Evolutionary conservation across 2,329 filamentous ascomycete species (phyloP).

Genomic region (Thielaviopsis ethacetica): DNA sequence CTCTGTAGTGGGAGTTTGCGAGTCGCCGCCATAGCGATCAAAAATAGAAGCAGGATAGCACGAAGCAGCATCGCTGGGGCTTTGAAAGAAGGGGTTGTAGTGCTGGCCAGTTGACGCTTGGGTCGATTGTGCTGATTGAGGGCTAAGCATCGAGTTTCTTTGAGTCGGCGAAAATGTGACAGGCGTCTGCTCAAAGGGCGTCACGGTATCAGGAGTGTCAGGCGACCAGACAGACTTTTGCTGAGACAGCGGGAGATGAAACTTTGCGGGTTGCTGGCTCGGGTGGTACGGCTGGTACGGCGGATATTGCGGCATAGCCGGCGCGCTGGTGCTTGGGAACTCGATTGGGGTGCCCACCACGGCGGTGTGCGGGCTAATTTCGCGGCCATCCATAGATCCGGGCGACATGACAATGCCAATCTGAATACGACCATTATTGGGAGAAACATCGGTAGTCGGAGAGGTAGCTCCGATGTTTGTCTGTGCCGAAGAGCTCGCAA

Average conservation of each 20-base stretch:
- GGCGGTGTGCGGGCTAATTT: slow-evolving; percentile 34
- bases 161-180: slow-evolving; percentile 2
- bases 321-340: slow-evolving; percentile 12
- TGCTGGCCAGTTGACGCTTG: background rate
- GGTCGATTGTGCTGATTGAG: background rate
- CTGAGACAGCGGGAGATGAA: background rate
- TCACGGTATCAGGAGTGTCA: slow-evolving; percentile 36
- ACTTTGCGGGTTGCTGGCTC: slow-evolving; percentile 1
- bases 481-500: slow-evolving; percentile 38
- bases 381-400: slow-evolving; percentile 18
- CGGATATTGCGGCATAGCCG: slow-evolving; percentile 2
- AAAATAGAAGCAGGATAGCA: slow-evolving; percentile 11
- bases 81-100: slow-evolving; percentile 3
- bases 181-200: slow-evolving; percentile 18
- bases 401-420: slow-evolving; percentile 54
- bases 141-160: background rate
- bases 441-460: slow-evolving; percentile 38
- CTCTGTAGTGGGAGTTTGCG: background rate
- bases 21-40: slow-evolving; percentile 1
- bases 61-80: background rate
- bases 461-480: slow-evolving; percentile 33
- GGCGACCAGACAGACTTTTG: slow-evolving; percentile 19
- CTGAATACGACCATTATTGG: slow-evolving; percentile 53
- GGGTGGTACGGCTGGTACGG: slow-evolving; percentile 11
- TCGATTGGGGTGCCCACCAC: slow-evolving; percentile 25